These are phyloP conservation scores for Podospora appendiculata DNA, from an alignment of 495 filamentous ascomycete species.

Conservation along the genomic window DNA sequence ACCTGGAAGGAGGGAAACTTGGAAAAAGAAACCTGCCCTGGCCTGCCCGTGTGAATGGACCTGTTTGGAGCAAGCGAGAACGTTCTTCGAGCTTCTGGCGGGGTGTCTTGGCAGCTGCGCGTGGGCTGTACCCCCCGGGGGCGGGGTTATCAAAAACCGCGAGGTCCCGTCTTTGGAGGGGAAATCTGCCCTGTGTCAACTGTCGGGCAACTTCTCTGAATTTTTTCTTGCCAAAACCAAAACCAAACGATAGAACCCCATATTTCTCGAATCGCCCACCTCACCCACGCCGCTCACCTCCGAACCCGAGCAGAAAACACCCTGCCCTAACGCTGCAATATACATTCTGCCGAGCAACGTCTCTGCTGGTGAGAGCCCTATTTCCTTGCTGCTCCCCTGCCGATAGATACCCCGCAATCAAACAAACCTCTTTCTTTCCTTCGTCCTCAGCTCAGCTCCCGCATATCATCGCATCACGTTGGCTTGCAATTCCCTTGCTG, in stretches of 20 bases:
- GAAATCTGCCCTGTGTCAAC: constrained; percentile 2
- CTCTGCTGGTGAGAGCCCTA: constrained; percentile 9
- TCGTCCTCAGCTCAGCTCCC: not conserved
- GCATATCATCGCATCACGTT: not conserved
- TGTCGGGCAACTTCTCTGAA: constrained; percentile 14
- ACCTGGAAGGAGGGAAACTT: too few relatives aligned
- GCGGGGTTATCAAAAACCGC: constrained; percentile 16
- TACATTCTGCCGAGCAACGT: not conserved
- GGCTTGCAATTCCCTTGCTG: too few relatives aligned
- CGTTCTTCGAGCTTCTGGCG: constrained; percentile 20
- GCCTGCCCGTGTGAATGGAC: not conserved
- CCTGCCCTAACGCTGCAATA: not conserved
- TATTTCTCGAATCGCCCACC: not conserved
- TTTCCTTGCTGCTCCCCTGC: not conserved
- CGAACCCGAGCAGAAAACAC: not conserved
- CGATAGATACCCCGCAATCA: not conserved
- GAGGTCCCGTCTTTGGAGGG: constrained; percentile 1
- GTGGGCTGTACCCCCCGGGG: constrained; percentile 4
- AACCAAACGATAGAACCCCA: not conserved
- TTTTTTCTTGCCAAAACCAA: constrained; percentile 11
- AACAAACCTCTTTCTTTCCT: not conserved
- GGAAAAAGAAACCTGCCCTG: not conserved
- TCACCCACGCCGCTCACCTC: not conserved
- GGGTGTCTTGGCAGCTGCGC: constrained; percentile 12
- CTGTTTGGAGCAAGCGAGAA: constrained; percentile 17